Base-by-base conservation (phyloP, 2,329 filamentous ascomycete genomes). In the Pseudofabraea citricarpa region DNA sequence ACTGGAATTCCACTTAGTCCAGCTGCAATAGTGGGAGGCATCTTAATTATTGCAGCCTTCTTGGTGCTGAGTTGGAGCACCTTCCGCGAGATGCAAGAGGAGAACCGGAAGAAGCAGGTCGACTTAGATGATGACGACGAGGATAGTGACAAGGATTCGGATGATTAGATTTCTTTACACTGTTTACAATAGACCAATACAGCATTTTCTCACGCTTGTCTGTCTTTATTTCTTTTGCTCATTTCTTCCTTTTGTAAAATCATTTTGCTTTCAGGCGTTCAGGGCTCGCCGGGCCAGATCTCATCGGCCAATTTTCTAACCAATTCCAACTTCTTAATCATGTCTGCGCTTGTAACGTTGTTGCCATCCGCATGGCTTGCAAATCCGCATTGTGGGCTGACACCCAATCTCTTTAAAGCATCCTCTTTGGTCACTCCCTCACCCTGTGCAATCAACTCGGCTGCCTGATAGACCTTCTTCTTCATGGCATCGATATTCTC, bases 31-130 rank as follows among this genome's bases (percentile, higher is more conserved):
- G 58, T 80, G 0, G 93, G 93, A n/a, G 91, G 93, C 1, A 59
- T 85, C 21, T 72, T 97, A 56, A 98, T 98, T 57, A 86, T 95
- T 45, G 74, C 79, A 2, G 93, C 93, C 0, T 98, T 98, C 62
- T 64, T 82, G n/a, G 74, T 95, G 58, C 65, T 98, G 35, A 90
- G 83, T 57, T 96, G 83, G 81, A 93, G 89, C 52, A 96, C 91
- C 0, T 98, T 91, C 67, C 78, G 83, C 40, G 93, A 98, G 69
- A 91, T 97, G 83, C 79, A 82, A 36, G 89, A 95, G 64, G 88
- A 95, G 53, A 77, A 83, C 56, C 74, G 74, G 51, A 82, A 81
- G 58, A 81, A 73, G 56, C 63, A 59, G 15, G 50, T 59, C n/a
- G 60, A 62, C 41, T 49, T 64, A 24, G 70, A 74, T 41, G 61